Percentiles rank a stretch among this genome's conserved stretches.
Conservation (phyloP, 257 asterid genomes). For the Leonotis leonurus region DNA sequence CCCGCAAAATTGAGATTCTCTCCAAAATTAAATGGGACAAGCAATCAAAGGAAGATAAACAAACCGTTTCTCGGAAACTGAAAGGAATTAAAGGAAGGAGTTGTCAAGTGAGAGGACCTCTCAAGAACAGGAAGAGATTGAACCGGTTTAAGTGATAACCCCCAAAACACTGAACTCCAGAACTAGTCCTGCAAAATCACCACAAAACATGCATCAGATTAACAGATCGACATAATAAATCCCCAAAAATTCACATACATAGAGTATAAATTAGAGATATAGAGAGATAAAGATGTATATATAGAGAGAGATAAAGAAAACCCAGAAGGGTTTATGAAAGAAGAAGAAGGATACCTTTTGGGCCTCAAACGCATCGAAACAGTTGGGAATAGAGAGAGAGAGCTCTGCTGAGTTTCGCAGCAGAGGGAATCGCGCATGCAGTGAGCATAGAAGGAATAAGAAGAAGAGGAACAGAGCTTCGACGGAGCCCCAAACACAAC, state of each 20-base stretch:
- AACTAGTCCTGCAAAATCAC: slow-evolving; percentile 92
- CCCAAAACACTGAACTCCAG: slow-evolving; percentile 90
- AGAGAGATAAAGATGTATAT: not conserved
- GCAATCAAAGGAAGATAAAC: not conserved
- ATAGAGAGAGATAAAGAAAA: no score
- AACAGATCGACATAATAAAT: slow-evolving; percentile 38
- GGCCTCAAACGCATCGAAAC: slow-evolving; percentile 99
- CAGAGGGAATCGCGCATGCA: slow-evolving; percentile 51
- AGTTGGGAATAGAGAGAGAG: slow-evolving; percentile 33
- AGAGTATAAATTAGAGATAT: no score
- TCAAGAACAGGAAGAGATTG: slow-evolving; percentile 56
- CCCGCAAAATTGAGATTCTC: slow-evolving; percentile 28
- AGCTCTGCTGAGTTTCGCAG: slow-evolving; percentile 59
- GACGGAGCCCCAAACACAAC: no score
- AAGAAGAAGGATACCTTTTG: slow-evolving; percentile 48
- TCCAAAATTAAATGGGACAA: slow-evolving; percentile 13
- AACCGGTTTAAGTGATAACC: slow-evolving; percentile 84
- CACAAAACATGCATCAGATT: slow-evolving; percentile 25
- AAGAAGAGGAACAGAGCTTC: no score
- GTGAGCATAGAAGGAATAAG: slow-evolving; percentile 21
- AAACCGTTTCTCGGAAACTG: not conserved
- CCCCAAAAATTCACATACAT: slow-evolving; percentile 2
- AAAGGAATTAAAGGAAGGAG: slow-evolving; percentile 8
- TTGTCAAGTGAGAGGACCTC: slow-evolving; percentile 45
- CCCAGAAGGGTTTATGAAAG: slow-evolving; percentile 19